Base-by-base conservation (phyloP, 345 rosid genomes). In the Hypericum androsaemum region DNA sequence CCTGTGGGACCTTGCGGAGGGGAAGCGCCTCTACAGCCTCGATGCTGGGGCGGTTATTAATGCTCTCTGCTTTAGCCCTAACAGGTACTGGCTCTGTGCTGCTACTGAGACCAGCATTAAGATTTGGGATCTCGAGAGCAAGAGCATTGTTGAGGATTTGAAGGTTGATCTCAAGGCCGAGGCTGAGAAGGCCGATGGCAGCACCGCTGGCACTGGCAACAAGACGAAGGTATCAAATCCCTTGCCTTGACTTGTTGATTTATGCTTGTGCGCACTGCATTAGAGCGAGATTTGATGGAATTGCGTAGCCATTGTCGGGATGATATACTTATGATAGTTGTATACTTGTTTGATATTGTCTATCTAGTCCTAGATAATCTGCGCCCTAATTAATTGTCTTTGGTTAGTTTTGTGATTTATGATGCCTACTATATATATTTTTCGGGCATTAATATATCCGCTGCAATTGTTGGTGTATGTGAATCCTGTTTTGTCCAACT, bases 51-150 rank as follows among this genome's bases (percentile, higher is more conserved):
- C 94, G 7, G 77, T 88, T 10, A 86, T 92, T 58, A 65, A 92
- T 39, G 80, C 98, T 0, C 73, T 92, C 5, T 88, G 97, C 70
- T 92, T 92, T 60, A 88, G 99, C 45, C 99, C 99, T 2, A 92
- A 88, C 60, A 83, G 99, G 86, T 92, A 92, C 59, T 92, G 99
- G 99, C 77, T 92, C 0, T 92, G 97, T 48, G 97, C 99, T 6
- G 99, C 95, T 0, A 92, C 99, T 0, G 99, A 88, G 63, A 64
- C 73, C 15, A 88, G 99, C 43, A 88, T 92, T 46, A 92, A 88
- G 88, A 86, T 92, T 63, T 88, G 99, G 99, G 99, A 92, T 78
- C 74, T 92, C 0, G 97, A 92, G 74, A 92, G 97, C 69, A 92
- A 92, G 82, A 77, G 78, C 67, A 68, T 92, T 66, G 95, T 88